phyloP scores from a whole-genome alignment of 495 filamentous ascomycete species.

The Penicillium maclennaniae region DNA sequence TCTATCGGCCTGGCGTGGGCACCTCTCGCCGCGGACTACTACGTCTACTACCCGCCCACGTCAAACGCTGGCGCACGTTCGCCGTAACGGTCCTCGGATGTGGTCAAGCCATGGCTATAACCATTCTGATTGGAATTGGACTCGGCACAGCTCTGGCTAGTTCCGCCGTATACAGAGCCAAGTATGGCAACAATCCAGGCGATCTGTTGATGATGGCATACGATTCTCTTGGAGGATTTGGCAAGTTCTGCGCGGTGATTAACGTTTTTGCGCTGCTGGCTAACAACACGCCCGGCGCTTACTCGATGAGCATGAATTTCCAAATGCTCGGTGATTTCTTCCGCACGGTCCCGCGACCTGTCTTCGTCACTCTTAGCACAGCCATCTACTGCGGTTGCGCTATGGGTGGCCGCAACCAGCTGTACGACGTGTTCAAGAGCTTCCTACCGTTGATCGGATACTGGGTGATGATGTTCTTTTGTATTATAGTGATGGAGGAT shows the following conservation, averaged over 20 bases:
- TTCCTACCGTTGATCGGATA: conserved; percentile 50
- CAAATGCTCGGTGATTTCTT: conserved; percentile 65
- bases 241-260: conserved; percentile 65
- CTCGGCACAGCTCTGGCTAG: conserved; percentile 57
- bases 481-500: conserved; percentile 43
- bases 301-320: conserved; percentile 69
- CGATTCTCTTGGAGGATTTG: conserved; percentile 58
- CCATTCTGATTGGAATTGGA: conserved; percentile 67
- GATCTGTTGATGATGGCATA: conserved; percentile 65
- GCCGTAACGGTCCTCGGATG: conserved; percentile 49
- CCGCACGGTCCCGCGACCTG: conserved; percentile 61
- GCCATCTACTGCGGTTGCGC: conserved; percentile 44
- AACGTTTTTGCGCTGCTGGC: conserved; percentile 65
- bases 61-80: conserved; percentile 42
- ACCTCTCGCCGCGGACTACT: conserved; percentile 52
- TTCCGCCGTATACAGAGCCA: conserved; percentile 48
- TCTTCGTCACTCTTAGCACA: conserved; percentile 52
- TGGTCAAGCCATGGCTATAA: conserved; percentile 49
- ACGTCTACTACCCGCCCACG: conserved; percentile 54
- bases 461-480: conserved; percentile 47
- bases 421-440: conserved; percentile 46
- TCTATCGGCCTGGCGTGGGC: conserved; percentile 53
- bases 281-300: conserved; percentile 66
- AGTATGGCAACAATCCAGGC: conserved; percentile 57
- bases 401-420: conserved; percentile 45